Percentiles rank a stretch among this genome's conserved stretches.
Conservation (phyloP, 345 rosid species). For the Sapria himalayana region DNA sequence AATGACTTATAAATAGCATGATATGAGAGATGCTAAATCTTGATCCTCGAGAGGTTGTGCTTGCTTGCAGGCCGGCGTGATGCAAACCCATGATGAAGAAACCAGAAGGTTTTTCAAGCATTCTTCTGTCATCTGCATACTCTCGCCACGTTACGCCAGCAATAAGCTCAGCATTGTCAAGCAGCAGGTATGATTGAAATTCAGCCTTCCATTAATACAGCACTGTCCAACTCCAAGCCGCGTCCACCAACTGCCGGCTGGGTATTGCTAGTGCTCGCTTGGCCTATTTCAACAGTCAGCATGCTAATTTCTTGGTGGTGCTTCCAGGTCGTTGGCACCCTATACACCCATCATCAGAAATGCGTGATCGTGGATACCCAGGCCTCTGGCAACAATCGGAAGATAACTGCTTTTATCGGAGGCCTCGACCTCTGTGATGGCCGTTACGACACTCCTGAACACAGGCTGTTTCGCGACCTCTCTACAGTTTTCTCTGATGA, state of each 20-base stretch:
- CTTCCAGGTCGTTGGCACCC: conserved; percentile 51
- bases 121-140: conserved; percentile 40
- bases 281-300: too few relatives aligned
- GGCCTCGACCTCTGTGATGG: conserved; percentile 72
- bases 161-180: conserved; percentile 72
- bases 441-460: conserved; percentile 56
- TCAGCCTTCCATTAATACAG: too few relatives aligned
- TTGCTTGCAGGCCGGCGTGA: conserved; percentile 34
- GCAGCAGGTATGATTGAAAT: conserved; percentile 53
- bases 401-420: conserved; percentile 37
- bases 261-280: too few relatives aligned
- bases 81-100: conserved; percentile 68
- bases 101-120: conserved; percentile 56
- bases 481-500: conserved; percentile 29
- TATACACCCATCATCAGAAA: conserved; percentile 58
- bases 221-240: too few relatives aligned
- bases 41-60: too few relatives aligned
- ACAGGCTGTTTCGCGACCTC: conserved; percentile 35
- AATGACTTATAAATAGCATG: too few relatives aligned
- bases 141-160: conserved; percentile 62
- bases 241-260: too few relatives aligned
- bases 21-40: too few relatives aligned
- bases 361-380: conserved; percentile 53
- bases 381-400: conserved; percentile 40
- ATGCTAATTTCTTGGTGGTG: too few relatives aligned